Evolutionary conservation across 192 early-diverging fungal species (phyloP), one percentile per base, ranked within the genome.

Genomic region (Funneliformis geosporum): DNA sequence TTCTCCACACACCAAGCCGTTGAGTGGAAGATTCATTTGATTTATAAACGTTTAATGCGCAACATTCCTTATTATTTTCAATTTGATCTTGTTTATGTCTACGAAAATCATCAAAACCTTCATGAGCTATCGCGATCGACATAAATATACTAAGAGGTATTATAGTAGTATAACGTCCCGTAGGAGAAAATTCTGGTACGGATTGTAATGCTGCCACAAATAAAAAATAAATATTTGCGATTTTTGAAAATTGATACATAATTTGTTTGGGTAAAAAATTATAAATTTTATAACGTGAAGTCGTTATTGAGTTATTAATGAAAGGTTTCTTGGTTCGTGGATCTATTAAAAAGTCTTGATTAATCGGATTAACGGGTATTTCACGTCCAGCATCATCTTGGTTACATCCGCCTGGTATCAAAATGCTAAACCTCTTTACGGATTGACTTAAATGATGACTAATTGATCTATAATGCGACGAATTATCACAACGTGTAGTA

Each of bases 131-230:
- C 42, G 94, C 92, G 27, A 95, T 86, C 42, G 89, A 84, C 55
- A 95, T 89, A 76, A 95, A 95, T 23, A 95, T 77, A 65, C 88
- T 80, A 46, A 95, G 84, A 28, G 94, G 94, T 9, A 94, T 81
- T 12, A 95, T 80, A 6, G 94, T 95, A 21, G 93, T 95, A 84
- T 88, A 95, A 43, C 89, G 89, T 28, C 94, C 94, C 2, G 94
- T 95, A 2, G 94, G 93, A 50, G 89, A 90, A 86, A 91, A 91
- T 11, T 88, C 89, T 0, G 91, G 89, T n/a, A 91, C 83, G 79
- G 86, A 82, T 77, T 91, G 90, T 47, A 91, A 71, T 21, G 70
- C 70, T 0, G 89, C 89, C 1, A 91, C 89, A 66, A 91, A 88
- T 60, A 92, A 83, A 73, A 92, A 92, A 82, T 92, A 92, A 9